A percentile compares a stretch with the other conserved stretches of the same genome.
These are phyloP conservation scores for Rhodamnia rubescens DNA, from an alignment of 345 rosid genomes.

Conservation along the genomic window DNA sequence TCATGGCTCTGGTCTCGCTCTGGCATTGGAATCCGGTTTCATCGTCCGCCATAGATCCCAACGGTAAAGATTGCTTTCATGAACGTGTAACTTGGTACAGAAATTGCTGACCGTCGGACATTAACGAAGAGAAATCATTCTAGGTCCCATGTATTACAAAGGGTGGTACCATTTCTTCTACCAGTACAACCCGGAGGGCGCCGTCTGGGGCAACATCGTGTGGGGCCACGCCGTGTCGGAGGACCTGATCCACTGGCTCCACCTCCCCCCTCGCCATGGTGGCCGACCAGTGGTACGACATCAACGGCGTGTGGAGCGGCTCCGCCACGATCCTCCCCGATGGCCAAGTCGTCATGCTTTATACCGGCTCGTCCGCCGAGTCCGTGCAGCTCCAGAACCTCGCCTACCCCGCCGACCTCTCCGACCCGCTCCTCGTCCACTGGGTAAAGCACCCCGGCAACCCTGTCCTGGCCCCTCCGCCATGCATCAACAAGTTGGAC, in stretches of 20 bases:
- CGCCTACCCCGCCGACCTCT: slow-evolving; percentile 66
- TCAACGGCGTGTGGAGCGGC: slow-evolving; percentile 85
- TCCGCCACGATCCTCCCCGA: slow-evolving; percentile 81
- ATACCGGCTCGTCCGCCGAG: slow-evolving; percentile 72
- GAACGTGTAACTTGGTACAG: neutral
- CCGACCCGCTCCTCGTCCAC: slow-evolving; percentile 59
- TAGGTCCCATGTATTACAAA: slow-evolving; percentile 85
- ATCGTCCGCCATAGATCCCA: slow-evolving; percentile 4
- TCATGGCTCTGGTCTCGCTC: neutral
- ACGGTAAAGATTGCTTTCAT: neutral
- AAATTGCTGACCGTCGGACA: neutral
- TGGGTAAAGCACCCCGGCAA: slow-evolving; percentile 68
- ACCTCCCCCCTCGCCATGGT: slow-evolving; percentile 89
- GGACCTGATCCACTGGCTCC: slow-evolving; percentile 77
- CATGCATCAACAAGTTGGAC: slow-evolving; percentile 44
- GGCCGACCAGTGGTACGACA: slow-evolving; percentile 75
- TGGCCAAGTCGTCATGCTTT: slow-evolving; percentile 68
- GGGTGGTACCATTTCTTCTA: slow-evolving; percentile 97
- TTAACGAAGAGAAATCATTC: neutral
- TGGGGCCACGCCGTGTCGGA: slow-evolving; percentile 94
- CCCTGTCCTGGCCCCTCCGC: slow-evolving; percentile 72
- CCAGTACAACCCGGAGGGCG: slow-evolving; percentile 79
- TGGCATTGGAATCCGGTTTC: slow-evolving; percentile 3
- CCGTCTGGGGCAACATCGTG: slow-evolving; percentile 87
- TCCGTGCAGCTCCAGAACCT: slow-evolving; percentile 82